Evolutionary conservation across 257 asterid genomes (phyloP).

Genomic region (Solanum boliviense): DNA sequence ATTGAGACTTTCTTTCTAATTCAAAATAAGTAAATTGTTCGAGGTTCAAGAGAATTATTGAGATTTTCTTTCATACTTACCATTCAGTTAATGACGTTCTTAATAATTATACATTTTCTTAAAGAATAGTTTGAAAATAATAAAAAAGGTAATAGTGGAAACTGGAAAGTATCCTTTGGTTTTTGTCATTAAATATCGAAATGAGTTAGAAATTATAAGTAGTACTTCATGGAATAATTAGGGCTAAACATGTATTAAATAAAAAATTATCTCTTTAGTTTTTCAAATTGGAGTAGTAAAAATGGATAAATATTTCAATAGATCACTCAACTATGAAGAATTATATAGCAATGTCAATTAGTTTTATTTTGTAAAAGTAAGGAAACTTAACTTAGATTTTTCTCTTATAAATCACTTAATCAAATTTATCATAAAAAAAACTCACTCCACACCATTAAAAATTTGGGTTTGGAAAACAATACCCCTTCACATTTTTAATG

Average conservation of each 20-base stretch:
- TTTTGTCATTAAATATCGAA: neutral
- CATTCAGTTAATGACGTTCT: too few species aligned
- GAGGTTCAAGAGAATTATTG: neutral
- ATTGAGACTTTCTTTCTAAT: neutral
- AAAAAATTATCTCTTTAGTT: neutral
- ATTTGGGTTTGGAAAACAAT: neutral
- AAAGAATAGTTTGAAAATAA: too few species aligned
- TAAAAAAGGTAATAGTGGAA: neutral
- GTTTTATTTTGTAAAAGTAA: too few species aligned
- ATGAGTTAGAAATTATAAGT: neutral
- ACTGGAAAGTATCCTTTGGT: too few species aligned
- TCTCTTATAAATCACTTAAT: neutral
- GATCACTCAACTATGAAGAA: neutral
- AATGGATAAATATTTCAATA: too few species aligned
- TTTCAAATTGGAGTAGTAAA: too few species aligned
- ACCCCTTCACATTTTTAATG: neutral
- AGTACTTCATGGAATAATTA: neutral
- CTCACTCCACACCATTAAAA: neutral
- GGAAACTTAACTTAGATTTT: neutral
- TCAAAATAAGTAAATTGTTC: too few species aligned
- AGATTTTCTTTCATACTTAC: too few species aligned
- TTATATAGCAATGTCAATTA: neutral
- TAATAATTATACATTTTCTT: too few species aligned
- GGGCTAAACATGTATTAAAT: neutral
- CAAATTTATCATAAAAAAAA: too few species aligned